phyloP scores from a whole-genome alignment of 768 basidiomycete species.

The Tylopilus sp. region DNA sequence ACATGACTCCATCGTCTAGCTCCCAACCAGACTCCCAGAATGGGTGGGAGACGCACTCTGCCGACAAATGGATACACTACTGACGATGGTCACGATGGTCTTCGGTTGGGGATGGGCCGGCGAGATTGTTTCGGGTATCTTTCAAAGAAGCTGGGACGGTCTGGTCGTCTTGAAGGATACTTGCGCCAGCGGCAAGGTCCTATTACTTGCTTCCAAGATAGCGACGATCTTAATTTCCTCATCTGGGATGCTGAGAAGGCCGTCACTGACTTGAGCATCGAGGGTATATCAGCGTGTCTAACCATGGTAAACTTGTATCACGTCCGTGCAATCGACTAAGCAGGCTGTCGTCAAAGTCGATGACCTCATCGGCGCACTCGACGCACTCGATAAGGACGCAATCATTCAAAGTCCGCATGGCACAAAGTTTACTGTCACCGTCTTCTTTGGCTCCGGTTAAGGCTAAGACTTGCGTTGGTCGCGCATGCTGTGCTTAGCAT shows the following conservation, averaged over 20 bases:
- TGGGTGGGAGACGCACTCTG: too few species aligned
- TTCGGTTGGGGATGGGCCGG: slow-evolving; percentile 28
- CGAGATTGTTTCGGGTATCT: slow-evolving; percentile 27
- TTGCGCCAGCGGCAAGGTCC: neutral
- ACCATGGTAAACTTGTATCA: slow-evolving; percentile 60
- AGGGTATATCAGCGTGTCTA: slow-evolving; percentile 80
- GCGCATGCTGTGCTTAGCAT: slow-evolving; percentile 48
- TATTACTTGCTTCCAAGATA: neutral
- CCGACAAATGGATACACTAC: slow-evolving; percentile 35
- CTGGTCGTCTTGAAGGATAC: slow-evolving; percentile 25
- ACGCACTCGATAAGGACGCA: slow-evolving; percentile 60
- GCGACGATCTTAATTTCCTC: neutral
- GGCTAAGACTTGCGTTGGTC: slow-evolving; percentile 55
- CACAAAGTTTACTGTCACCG: slow-evolving; percentile 58
- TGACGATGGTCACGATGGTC: slow-evolving; percentile 31
- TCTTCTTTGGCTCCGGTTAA: slow-evolving; percentile 69
- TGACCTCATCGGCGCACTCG: slow-evolving; percentile 70
- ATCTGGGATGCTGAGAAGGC: slow-evolving; percentile 50
- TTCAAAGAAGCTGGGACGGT: slow-evolving; percentile 43
- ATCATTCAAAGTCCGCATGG: slow-evolving; percentile 53
- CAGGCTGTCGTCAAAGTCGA: slow-evolving; percentile 77
- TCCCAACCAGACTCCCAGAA: too few species aligned
- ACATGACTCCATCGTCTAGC: too few species aligned
- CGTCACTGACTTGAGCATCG: slow-evolving; percentile 54
- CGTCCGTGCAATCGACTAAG: too few species aligned